Percentiles rank a stretch among this genome's conserved stretches.
Evolutionary conservation across 129 eudicot genomes (phyloP).

Genomic region (Mikania micrantha): DNA sequence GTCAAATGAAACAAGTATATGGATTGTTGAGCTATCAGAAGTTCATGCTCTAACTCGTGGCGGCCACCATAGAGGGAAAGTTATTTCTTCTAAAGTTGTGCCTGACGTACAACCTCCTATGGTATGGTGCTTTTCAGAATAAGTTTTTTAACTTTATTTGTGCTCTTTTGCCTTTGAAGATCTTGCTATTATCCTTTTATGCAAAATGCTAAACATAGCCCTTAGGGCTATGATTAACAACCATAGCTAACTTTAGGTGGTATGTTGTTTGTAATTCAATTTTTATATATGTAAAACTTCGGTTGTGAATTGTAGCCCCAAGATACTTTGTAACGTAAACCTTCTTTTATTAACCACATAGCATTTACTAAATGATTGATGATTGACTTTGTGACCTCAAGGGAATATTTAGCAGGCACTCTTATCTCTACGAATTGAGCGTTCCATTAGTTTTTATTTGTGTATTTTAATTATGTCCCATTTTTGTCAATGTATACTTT

Average conservation of each 20-base stretch:
- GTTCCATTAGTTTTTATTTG: background rate
- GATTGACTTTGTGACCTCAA: background rate
- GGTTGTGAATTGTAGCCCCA: background rate
- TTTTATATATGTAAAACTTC: background rate
- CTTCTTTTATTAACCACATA: background rate
- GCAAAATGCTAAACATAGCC: background rate
- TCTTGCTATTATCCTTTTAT: background rate
- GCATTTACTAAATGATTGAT: background rate
- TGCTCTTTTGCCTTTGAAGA: background rate
- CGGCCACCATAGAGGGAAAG: slow-evolving; percentile 66
- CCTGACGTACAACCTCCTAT: slow-evolving; percentile 68
- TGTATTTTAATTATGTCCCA: background rate
- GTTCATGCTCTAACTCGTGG: slow-evolving; percentile 64
- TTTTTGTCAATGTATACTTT: background rate
- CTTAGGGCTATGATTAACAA: background rate
- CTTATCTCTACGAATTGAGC: background rate
- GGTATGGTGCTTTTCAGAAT: slow-evolving; percentile 32
- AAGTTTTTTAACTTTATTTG: background rate
- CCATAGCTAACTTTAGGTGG: background rate
- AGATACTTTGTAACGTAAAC: background rate
- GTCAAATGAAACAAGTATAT: slow-evolving; percentile 61
- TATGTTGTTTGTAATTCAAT: background rate
- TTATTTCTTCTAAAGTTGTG: slow-evolving; percentile 55
- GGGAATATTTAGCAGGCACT: background rate
- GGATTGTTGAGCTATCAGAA: slow-evolving; percentile 61